Conservation (phyloP, 2,329 filamentous ascomycete species). For the Herpotrichia juniperi region DNA sequence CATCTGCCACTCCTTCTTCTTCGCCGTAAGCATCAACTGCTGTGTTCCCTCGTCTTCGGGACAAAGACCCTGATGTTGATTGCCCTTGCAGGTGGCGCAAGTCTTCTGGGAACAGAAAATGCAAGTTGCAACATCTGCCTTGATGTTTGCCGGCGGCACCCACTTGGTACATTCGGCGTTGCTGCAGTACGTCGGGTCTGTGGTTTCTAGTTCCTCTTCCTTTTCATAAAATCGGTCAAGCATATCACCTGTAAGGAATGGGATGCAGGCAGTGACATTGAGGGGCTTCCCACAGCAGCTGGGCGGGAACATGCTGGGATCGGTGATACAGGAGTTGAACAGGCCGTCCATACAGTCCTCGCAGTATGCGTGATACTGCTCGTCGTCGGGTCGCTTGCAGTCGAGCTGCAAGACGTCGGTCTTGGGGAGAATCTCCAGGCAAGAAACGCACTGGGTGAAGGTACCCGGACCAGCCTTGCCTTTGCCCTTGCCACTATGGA, state of each 20-base stretch:
- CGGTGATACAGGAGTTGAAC: slow-evolving; percentile 19
- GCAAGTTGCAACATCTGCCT: slow-evolving; percentile 12
- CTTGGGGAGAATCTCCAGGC: no score
- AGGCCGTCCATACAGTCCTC: slow-evolving; percentile 18
- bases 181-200: slow-evolving; percentile 20
- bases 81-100: slow-evolving; percentile 15
- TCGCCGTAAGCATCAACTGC: slow-evolving; percentile 13
- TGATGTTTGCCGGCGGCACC: slow-evolving; percentile 14
- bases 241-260: slow-evolving; percentile 7
- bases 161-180: slow-evolving; percentile 15
- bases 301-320: slow-evolving; percentile 25
- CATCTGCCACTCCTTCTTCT: slow-evolving; percentile 16
- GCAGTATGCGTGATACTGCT: slow-evolving; percentile 24
- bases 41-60: slow-evolving; percentile 15
- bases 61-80: slow-evolving; percentile 15
- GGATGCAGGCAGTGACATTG: slow-evolving; percentile 8
- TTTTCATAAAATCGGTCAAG: slow-evolving; percentile 11
- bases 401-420: no score
- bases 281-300: slow-evolving; percentile 24
- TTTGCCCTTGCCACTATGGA: no score
- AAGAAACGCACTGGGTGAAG: no score
- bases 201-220: slow-evolving; percentile 18
- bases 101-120: slow-evolving; percentile 10
- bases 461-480: no score
- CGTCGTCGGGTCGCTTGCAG: neutral